phyloP scores from a whole-genome alignment of 805 yeast species.

The Yamadazyma philogaea region DNA sequence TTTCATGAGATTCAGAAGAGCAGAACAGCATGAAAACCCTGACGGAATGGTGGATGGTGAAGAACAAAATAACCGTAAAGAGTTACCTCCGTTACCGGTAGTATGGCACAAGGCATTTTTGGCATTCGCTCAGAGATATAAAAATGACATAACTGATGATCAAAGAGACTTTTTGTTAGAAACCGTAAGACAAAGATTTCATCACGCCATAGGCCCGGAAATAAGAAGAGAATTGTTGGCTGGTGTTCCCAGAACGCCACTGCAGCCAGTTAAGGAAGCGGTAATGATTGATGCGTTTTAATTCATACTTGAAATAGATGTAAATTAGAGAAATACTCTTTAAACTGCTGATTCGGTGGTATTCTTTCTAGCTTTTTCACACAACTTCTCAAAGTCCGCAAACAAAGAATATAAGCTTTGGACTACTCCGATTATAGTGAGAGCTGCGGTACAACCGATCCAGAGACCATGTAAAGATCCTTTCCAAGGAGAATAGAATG shows the following conservation, averaged over 20 bases:
- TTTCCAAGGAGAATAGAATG: conserved; percentile 47
- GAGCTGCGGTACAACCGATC: conserved; percentile 57
- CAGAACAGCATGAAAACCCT: conserved; percentile 25
- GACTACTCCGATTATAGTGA: conserved; percentile 45
- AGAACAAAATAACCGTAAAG: conserved; percentile 1
- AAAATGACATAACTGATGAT: conserved; percentile 97
- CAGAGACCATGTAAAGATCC: conserved; percentile 60
- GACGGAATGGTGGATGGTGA: conserved; percentile 36
- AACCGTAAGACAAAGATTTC: conserved; percentile 86
- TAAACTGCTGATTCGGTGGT: conserved; percentile 16
- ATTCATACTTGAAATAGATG: conserved; percentile 2
- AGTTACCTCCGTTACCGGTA: conserved; percentile 71
- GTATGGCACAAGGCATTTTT: conserved; percentile 97
- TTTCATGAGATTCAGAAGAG: conserved; percentile 82
- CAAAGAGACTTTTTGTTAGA: conserved; percentile 93
- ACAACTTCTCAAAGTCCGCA: conserved; percentile 36
- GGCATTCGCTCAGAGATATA: conserved; percentile 92
- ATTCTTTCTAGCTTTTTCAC: conserved; percentile 38
- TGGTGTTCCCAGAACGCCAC: conserved; percentile 63
- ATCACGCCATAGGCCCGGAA: conserved; percentile 86
- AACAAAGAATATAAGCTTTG: conserved; percentile 38
- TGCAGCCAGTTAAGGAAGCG: conserved; percentile 28
- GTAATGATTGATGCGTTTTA: conserved; percentile 39
- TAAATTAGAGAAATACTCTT: conserved; percentile 2
- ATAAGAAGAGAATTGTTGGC: conserved; percentile 90